phyloP scores from a whole-genome alignment of 2,329 filamentous ascomycete genomes.

The Clonostachys solani region DNA sequence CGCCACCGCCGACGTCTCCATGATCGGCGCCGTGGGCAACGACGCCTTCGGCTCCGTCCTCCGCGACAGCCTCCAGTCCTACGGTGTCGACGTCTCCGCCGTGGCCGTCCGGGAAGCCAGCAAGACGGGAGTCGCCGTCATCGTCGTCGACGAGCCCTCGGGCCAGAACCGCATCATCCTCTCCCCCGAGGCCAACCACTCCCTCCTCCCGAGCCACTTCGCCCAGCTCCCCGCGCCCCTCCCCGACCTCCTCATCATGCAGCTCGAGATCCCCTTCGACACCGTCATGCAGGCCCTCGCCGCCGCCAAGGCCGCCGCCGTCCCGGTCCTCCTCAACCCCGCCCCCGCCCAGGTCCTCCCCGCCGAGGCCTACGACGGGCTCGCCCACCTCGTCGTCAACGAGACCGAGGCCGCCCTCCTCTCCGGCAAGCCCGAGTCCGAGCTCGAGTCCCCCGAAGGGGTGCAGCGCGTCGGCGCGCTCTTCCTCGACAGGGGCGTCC shows the following conservation, averaged over 20 bases:
- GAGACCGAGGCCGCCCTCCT: conserved; percentile 83
- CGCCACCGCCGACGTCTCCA: conserved; percentile 46
- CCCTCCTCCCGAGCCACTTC: conserved; percentile 30
- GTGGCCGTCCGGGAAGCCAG: conserved; percentile 37
- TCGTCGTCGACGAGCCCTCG: conserved; percentile 68
- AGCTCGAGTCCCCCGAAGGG: conserved; percentile 41
- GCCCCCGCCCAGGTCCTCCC: conserved; percentile 72
- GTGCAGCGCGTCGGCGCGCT: conserved; percentile 42
- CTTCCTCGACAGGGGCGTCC: conserved; percentile 68
- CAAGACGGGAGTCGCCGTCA: conserved; percentile 69
- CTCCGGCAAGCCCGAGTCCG: conserved; percentile 46
- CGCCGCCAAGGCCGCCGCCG: conserved; percentile 37
- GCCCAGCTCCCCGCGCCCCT: conserved; percentile 20
- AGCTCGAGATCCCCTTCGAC: conserved; percentile 70
- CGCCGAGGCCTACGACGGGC: conserved; percentile 55
- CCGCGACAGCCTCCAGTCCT: conserved; percentile 49
- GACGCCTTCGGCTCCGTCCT: conserved; percentile 63
- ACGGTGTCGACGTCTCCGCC: conserved; percentile 57
- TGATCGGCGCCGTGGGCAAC: conserved; percentile 70
- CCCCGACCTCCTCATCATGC: conserved; percentile 67
- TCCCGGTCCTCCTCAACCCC: conserved; percentile 77
- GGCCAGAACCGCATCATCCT: conserved; percentile 77
- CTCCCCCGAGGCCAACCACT: conserved; percentile 66
- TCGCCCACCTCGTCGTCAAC: conserved; percentile 83
- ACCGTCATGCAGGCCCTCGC: conserved; percentile 60